Conservation (phyloP, 2,329 filamentous ascomycete species). For the Orbilia blumenaviensis region DNA sequence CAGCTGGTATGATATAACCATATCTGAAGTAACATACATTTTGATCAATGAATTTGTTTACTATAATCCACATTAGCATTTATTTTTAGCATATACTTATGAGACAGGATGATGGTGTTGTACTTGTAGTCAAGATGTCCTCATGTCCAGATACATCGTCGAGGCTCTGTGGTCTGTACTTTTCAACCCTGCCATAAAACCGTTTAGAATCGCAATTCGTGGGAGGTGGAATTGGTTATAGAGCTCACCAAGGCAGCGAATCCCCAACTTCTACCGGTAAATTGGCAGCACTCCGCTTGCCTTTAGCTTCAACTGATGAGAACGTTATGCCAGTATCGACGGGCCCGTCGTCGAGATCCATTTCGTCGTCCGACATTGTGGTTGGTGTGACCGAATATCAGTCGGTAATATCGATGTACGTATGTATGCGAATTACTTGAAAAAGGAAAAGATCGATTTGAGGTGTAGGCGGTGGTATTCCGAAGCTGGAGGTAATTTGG, state of each 20-base stretch:
- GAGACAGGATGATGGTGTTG: not conserved
- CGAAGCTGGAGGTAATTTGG: not conserved
- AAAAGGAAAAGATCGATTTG: not conserved
- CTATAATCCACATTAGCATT: conserved; percentile 26
- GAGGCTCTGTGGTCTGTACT: conserved; percentile 88
- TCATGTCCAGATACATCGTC: conserved; percentile 95
- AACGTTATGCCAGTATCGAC: conserved; percentile 70
- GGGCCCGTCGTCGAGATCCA: conserved; percentile 68
- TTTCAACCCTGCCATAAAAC: conserved; percentile 78
- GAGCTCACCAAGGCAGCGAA: conserved; percentile 81
- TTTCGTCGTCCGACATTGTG: conserved; percentile 71
- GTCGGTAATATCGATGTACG: not conserved
- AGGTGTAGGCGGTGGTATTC: not conserved
- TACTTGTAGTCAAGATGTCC: conserved; percentile 88
- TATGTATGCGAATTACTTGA: not conserved
- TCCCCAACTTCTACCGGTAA: conserved; percentile 93
- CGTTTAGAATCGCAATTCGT: conserved; percentile 16
- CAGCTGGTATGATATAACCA: not conserved
- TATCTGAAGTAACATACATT: conserved; percentile 67
- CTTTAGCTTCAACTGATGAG: conserved; percentile 76
- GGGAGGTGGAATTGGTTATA: not conserved
- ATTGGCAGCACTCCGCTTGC: conserved; percentile 91
- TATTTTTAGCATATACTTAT: not conserved
- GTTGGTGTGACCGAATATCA: not conserved
- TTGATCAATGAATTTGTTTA: conserved; percentile 95